Evolutionary conservation across 208 protist species (phyloP).

Genomic region (Polymyxa betae): DNA sequence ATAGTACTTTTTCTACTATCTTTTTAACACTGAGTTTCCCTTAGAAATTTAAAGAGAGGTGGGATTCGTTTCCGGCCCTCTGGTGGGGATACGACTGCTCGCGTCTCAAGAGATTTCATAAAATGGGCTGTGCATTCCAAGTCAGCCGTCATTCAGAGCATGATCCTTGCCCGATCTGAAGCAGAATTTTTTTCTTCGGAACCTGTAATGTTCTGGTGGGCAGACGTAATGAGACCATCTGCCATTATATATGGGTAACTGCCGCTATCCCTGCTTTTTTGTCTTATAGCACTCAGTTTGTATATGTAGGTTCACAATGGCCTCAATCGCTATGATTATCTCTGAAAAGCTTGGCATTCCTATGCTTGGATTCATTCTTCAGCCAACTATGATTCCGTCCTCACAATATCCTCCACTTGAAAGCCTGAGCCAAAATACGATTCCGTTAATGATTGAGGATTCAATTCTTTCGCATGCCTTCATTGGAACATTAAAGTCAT

Average conservation of each 20-base stretch:
- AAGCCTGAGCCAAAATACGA: slow-evolving; percentile 10
- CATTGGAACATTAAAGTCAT: slow-evolving; percentile 28
- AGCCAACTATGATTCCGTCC: slow-evolving; percentile 45
- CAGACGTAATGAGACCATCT: background rate
- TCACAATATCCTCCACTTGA: slow-evolving; percentile 4
- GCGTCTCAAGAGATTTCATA: background rate
- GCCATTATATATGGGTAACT: slow-evolving; percentile 14
- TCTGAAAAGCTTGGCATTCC: slow-evolving; percentile 52
- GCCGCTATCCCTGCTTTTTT: background rate
- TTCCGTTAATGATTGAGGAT: slow-evolving; percentile 22
- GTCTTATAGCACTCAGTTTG: background rate
- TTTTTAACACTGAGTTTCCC: background rate
- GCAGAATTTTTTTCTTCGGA: slow-evolving; percentile 53
- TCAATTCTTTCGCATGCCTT: slow-evolving; percentile 38
- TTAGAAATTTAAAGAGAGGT: background rate
- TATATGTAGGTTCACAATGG: slow-evolving; percentile 38
- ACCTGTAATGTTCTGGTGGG: background rate
- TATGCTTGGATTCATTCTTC: slow-evolving; percentile 55
- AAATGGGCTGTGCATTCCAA: background rate
- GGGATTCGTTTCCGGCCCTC: slow-evolving; percentile 50
- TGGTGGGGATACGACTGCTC: slow-evolving; percentile 17
- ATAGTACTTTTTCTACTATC: background rate
- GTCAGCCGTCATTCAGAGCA: background rate
- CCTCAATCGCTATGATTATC: slow-evolving; percentile 44
- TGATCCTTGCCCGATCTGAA: slow-evolving; percentile 49